Conservation (phyloP, 176 grass and related monocot species). For the Dendrocalamus sinicus region DNA sequence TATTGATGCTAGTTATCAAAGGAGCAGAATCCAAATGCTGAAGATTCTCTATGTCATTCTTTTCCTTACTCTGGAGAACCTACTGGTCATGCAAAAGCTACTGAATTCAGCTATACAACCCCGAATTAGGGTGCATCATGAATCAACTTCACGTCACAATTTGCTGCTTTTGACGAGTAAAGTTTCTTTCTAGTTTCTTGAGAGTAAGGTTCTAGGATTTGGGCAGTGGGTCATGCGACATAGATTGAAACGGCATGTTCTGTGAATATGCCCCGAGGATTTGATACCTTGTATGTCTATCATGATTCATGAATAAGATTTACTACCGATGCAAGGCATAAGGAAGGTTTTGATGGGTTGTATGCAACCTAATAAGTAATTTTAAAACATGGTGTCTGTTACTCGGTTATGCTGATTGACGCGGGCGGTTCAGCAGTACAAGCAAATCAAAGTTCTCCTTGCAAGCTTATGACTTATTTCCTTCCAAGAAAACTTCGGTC, state of each 20-base stretch:
- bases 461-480: background rate
- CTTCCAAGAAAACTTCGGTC: background rate
- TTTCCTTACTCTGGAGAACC: background rate
- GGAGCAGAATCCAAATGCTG: background rate
- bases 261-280: background rate
- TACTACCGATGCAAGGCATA: background rate
- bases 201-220: background rate
- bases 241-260: slow-evolving; percentile 1
- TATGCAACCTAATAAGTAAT: background rate
- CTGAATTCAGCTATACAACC: background rate
- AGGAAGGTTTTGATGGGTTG: background rate
- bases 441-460: background rate
- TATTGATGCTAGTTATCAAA: slow-evolving; percentile 9
- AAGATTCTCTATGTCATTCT: background rate
- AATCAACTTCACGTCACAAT: background rate
- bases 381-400: background rate
- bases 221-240: background rate
- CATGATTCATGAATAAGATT: background rate
- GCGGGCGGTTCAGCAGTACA: background rate
- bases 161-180: background rate
- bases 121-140: background rate
- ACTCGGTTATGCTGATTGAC: background rate
- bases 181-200: background rate
- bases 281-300: too few relatives aligned
- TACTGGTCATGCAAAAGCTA: background rate